phyloP scores from a whole-genome alignment of 2,329 filamentous ascomycete genomes.

The Trichoderma atroviride region DNA sequence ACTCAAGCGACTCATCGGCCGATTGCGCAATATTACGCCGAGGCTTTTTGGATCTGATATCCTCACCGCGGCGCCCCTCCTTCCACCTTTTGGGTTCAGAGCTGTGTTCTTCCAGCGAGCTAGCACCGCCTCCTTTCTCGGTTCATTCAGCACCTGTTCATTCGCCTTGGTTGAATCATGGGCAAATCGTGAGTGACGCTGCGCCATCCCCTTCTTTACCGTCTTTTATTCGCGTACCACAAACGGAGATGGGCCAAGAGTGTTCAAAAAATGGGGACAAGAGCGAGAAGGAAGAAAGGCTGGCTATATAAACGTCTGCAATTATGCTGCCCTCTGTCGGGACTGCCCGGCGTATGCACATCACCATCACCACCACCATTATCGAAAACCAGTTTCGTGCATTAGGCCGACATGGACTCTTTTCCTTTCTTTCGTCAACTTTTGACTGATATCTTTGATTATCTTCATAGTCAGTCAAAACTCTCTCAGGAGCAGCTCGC shows the following conservation, averaged over 20 bases:
- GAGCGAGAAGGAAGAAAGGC: neutral
- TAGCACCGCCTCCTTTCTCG: neutral
- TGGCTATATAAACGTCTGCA: neutral
- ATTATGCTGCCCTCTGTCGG: neutral
- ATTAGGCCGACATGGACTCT: neutral
- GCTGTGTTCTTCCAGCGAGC: neutral
- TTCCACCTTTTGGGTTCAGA: neutral
- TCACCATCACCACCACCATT: neutral
- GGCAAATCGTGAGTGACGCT: slow-evolving; percentile 27
- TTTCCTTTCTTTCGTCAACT: too few relatives aligned
- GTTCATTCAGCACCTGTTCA: neutral
- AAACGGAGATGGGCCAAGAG: neutral
- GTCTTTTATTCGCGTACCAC: slow-evolving; percentile 5
- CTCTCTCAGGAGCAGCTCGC: slow-evolving; percentile 93
- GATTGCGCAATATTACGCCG: slow-evolving; percentile 9
- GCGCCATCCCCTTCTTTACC: neutral
- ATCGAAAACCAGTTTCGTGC: neutral
- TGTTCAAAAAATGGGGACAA: neutral
- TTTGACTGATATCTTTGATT: too few relatives aligned
- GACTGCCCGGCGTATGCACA: neutral
- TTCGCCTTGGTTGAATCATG: slow-evolving; percentile 7
- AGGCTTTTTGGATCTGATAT: neutral
- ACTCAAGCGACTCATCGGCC: neutral
- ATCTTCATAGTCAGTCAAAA: slow-evolving; percentile 80
- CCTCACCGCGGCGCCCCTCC: slow-evolving; percentile 10